phyloP scores from a whole-genome alignment of 805 yeast species.

The Jamesozyma jinghongensis region DNA sequence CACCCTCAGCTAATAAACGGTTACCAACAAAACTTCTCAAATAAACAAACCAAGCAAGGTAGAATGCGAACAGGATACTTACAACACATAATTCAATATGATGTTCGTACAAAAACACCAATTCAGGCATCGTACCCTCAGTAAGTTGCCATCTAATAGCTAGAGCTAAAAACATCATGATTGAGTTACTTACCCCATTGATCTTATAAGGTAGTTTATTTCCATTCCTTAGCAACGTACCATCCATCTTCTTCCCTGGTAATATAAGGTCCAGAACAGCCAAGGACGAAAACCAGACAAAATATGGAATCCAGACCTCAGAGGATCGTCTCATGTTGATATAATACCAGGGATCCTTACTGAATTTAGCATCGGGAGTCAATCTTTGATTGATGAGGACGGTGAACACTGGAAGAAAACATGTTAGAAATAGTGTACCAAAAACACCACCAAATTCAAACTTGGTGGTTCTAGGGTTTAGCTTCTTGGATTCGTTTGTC shows the following conservation, averaged over 20 bases:
- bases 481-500: not conserved
- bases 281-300: conserved; percentile 62
- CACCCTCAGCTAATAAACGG: conserved; percentile 73
- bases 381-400: conserved; percentile 50
- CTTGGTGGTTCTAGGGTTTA: conserved; percentile 66
- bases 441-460: conserved; percentile 69
- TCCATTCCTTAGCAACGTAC: conserved; percentile 71
- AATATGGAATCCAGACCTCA: conserved; percentile 53
- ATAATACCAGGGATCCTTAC: conserved; percentile 30
- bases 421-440: conserved; percentile 61
- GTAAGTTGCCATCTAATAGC: conserved; percentile 45
- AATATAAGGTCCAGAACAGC: conserved; percentile 53
- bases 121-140: conserved; percentile 60
- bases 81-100: conserved; percentile 55
- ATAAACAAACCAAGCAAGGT: conserved; percentile 59
- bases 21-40: conserved; percentile 55
- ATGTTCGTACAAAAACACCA: conserved; percentile 64
- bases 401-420: conserved; percentile 59
- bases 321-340: conserved; percentile 28
- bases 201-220: conserved; percentile 61
- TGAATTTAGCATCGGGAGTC: conserved; percentile 36
- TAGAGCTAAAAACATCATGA: conserved; percentile 34
- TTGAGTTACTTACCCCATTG: conserved; percentile 60
- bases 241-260: conserved; percentile 57
- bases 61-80: conserved; percentile 53